A percentile compares a stretch with the other conserved stretches of the same genome.
Evolutionary conservation across 2,329 filamentous ascomycete genomes (phyloP).

Genomic region (Ophiostoma quercus): DNA sequence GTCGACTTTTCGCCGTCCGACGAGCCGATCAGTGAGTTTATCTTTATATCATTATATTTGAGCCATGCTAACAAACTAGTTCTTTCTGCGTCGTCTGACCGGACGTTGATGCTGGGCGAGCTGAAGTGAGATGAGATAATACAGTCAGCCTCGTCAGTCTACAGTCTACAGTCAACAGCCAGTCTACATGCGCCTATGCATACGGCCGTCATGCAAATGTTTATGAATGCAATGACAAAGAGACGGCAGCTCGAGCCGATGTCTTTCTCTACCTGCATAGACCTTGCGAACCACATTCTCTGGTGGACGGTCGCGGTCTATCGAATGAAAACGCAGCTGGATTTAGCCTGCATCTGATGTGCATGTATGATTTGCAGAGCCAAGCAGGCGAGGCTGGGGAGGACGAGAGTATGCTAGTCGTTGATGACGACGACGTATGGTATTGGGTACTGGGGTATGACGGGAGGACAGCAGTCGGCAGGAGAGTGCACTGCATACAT

Average conservation of each 20-base stretch:
- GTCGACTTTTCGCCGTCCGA: slow-evolving; percentile 81
- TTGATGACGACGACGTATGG: not conserved
- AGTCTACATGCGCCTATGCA: not conserved
- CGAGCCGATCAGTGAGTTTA: slow-evolving; percentile 69
- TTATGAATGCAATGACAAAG: not conserved
- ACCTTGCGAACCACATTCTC: not conserved
- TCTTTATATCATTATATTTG: not conserved
- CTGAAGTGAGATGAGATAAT: slow-evolving; percentile 50
- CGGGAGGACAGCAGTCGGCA: not conserved
- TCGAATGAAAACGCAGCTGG: not conserved
- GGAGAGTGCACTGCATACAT: not conserved
- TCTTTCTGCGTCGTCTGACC: slow-evolving; percentile 84
- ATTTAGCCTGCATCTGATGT: not conserved
- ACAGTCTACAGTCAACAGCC: not conserved
- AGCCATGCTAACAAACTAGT: slow-evolving; percentile 51
- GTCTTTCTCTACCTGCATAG: not conserved
- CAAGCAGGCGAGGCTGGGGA: not conserved
- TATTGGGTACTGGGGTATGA: not conserved
- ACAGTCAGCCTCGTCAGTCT: not conserved
- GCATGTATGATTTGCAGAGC: slow-evolving; percentile 1
- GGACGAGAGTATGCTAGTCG: not conserved
- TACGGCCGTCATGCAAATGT: not conserved
- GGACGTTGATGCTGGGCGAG: slow-evolving; percentile 77
- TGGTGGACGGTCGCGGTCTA: not conserved
- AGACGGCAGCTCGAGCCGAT: not conserved